These are phyloP conservation scores for Jatropha multifida DNA, from an alignment of 441 rosid genomes.

Conservation along the genomic window DNA sequence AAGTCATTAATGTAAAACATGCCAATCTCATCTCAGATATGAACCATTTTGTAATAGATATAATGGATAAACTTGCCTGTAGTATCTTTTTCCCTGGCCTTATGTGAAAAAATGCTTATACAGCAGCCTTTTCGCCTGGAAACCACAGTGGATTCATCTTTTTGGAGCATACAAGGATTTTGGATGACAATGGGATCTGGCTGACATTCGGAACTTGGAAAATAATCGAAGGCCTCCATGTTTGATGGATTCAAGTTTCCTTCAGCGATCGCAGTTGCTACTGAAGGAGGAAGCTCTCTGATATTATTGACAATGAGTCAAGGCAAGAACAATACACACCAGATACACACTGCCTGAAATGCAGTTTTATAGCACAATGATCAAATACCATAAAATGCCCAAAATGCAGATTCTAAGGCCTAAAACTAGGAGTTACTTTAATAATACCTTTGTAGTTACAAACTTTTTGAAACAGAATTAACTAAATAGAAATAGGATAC, in stretches of 20 bases:
- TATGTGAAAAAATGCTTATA: slow-evolving; percentile 28
- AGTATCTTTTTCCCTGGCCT: slow-evolving; percentile 27
- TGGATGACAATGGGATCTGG: slow-evolving; percentile 25
- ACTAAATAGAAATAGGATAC: slow-evolving; percentile 55
- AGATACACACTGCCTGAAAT: not conserved
- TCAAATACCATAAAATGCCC: not conserved
- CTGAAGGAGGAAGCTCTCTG: slow-evolving; percentile 69
- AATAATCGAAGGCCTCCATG: slow-evolving; percentile 64
- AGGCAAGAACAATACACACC: slow-evolving; percentile 28
- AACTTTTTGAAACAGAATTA: not conserved
- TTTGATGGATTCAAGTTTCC: slow-evolving; percentile 63
- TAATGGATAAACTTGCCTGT: slow-evolving; percentile 32
- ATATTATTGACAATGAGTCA: slow-evolving; percentile 30
- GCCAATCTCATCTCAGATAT: not conserved
- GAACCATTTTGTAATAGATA: not conserved
- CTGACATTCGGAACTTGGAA: slow-evolving; percentile 27
- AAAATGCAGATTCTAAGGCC: not conserved
- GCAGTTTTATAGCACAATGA: not conserved
- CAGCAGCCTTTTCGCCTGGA: slow-evolving; percentile 34
- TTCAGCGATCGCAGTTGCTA: slow-evolving; percentile 72
- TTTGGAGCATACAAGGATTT: slow-evolving; percentile 28
- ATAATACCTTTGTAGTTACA: not conserved
- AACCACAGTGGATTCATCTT: slow-evolving; percentile 24
- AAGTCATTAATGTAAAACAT: not conserved
- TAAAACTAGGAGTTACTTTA: not conserved